Evolutionary conservation across 1,139 yeast genomes (phyloP), one percentile per base, ranked within the genome.

Genomic region (Blastobotrys niveus): DNA sequence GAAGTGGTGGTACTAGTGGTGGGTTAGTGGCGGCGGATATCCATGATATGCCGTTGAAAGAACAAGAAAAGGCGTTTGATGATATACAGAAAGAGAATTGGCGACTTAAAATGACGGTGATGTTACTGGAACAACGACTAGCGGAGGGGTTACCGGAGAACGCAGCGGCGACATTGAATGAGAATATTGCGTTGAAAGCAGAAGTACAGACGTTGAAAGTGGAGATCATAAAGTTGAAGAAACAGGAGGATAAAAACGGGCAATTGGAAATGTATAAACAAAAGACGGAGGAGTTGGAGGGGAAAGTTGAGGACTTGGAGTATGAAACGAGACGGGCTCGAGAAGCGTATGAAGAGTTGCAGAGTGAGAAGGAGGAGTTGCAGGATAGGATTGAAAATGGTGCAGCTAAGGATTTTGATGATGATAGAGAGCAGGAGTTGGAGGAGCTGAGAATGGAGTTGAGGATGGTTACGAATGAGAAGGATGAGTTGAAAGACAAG

Each of bases 1-100:
- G n/a, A n/a, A n/a, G n/a, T n/a, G n/a, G n/a, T n/a, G n/a, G n/a
- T n/a, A n/a, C n/a, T n/a, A n/a, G n/a, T n/a, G n/a, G n/a, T 14
- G 31, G 31, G 9, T 30, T 43, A 6, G 34, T 43, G 15, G 14
- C 29, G 6, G 36, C 30, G 3, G 48, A 42, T 31, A 25, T 47
- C 10, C 40, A 34, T 25, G 32, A 35, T 4, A 39, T 58, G 43
- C 62, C 62, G 14, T 42, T 58, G 25, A 54, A 56, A 21, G 58
- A 58, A 39, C 62, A 58, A 38, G 61, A 58, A 37, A 46, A 52
- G 18, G 67, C 71, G 37, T 65, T 76, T 32, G 69, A 75, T 38
- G 66, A 67, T 41, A 64, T 81, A 38, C 72, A 76, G 50, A 70
- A 74, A 22, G 88, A 82, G 46, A 82, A 81, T 52, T 75, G 79